Base-by-base conservation (phyloP, 192 early-diverging fungal species). In the Rhizophagus sp. region DNA sequence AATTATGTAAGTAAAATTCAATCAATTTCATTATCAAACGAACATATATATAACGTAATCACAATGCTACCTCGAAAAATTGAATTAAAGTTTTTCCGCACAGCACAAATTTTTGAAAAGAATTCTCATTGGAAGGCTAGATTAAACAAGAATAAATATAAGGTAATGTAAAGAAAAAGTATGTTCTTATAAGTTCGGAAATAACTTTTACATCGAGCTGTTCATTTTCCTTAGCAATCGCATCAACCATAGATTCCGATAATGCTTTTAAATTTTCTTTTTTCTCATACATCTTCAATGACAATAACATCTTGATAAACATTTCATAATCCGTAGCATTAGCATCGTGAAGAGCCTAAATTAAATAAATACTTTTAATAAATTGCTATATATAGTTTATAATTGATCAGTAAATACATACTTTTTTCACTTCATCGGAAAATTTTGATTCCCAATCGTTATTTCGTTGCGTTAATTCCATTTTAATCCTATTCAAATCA, bases 351-450 rank as follows among this genome's bases (percentile, higher is more conserved):
- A 80, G 69, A 27, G 64, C 79, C 79, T 80, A 27, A 68, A 36
- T 34, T 19, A 12, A 68, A 68, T 34, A 68, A 17, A 68, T 19
- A 34, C 4, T 11, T 68, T 24, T 17, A 68, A n/a, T 25, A 44
- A 44, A 44, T 36, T 44, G 41, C 41, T 2, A 1, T 47, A 44
- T 11, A 47, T 47, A 39, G 7, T 47, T 47, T 12, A 47, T 41
- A 41, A 0, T 41, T 41, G 39, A 44, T 36, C 33, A 49, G 11
- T 10, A 27, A 1, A 49, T 12, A 36, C 17, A 24, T 57, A 80
- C 79, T 49, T 74, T 80, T 50, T 74, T 74, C 17, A 80, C 41
- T 74, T 80, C 79, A 63, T 72, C 27, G 2, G 79, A 72, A 41
- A 80, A 80, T 22, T 47, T 39, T 57, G 44, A 19, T 50, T 80